These are phyloP conservation scores for Pelargonium cotyledonis DNA, from an alignment of 441 rosid species.

Conservation along the genomic window DNA sequence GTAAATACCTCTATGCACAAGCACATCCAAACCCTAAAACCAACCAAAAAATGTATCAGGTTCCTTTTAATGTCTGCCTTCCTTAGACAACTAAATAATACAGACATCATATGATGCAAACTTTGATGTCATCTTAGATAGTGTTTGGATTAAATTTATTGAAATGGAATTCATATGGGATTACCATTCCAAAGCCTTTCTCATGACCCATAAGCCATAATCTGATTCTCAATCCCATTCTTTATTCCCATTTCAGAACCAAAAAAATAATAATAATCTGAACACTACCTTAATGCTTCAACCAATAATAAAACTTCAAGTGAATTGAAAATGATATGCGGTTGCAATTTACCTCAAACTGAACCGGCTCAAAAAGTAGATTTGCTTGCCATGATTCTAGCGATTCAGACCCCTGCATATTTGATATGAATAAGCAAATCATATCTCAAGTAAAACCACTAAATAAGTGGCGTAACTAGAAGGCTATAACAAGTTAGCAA, in stretches of 20 bases:
- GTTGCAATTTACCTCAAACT: conserved; percentile 59
- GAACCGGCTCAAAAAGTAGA: conserved; percentile 81
- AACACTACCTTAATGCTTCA: neutral
- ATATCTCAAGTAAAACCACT: neutral
- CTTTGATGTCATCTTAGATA: too few relatives aligned
- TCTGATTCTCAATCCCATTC: too few relatives aligned
- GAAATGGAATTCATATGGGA: too few relatives aligned
- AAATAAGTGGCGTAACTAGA: too few relatives aligned
- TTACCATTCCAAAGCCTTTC: too few relatives aligned
- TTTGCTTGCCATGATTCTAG: conserved; percentile 95
- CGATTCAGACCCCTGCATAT: conserved; percentile 78
- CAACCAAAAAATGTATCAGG: conserved; percentile 13
- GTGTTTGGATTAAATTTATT: too few relatives aligned
- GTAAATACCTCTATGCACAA: conserved; percentile 47
- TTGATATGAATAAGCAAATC: neutral
- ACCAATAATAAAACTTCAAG: neutral
- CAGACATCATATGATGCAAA: too few relatives aligned
- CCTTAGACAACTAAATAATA: too few relatives aligned
- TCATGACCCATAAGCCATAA: too few relatives aligned
- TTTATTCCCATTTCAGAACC: too few relatives aligned
- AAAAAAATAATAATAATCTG: neutral
- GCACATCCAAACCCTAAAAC: conserved; percentile 56
- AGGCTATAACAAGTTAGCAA: too few relatives aligned
- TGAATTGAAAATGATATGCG: neutral
- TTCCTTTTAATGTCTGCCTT: neutral